Evolutionary conservation across 202 grass and related monocot genomes (phyloP).

Genomic region (Miscanthus sacchariflorus): DNA sequence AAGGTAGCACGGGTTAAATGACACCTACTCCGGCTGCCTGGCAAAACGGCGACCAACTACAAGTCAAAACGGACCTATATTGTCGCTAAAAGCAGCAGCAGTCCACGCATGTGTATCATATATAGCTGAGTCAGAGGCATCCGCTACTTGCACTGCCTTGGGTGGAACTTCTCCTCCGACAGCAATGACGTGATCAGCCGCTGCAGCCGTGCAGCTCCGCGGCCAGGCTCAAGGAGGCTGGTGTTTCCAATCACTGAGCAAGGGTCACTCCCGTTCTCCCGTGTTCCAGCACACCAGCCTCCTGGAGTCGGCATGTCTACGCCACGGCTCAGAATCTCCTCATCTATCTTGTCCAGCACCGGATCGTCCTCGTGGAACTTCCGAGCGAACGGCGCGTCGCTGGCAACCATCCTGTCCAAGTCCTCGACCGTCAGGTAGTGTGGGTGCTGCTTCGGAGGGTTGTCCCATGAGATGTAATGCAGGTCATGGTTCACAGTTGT

Average conservation of each 20-base stretch:
- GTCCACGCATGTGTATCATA: slow-evolving; percentile 9
- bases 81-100: slow-evolving; percentile 36
- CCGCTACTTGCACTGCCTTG: slow-evolving; percentile 81
- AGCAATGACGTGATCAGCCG: slow-evolving; percentile 62
- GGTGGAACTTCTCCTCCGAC: slow-evolving; percentile 83
- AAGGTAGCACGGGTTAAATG: slow-evolving; percentile 24
- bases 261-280: slow-evolving; percentile 69
- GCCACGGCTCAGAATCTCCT: slow-evolving; percentile 58
- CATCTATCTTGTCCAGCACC: slow-evolving; percentile 72
- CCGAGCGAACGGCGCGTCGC: slow-evolving; percentile 78
- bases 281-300: slow-evolving; percentile 72
- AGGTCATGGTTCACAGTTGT: slow-evolving; percentile 90
- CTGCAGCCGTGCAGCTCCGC: slow-evolving; percentile 70
- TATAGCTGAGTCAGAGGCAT: slow-evolving; percentile 26
- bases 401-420: slow-evolving; percentile 69
- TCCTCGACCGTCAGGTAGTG: slow-evolving; percentile 68
- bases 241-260: slow-evolving; percentile 66
- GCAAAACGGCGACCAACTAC: slow-evolving; percentile 32
- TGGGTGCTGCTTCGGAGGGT: slow-evolving; percentile 90
- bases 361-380: slow-evolving; percentile 76
- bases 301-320: slow-evolving; percentile 62
- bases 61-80: neutral
- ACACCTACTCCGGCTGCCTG: neutral
- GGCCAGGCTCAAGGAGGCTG: slow-evolving; percentile 61
- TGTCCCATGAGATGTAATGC: slow-evolving; percentile 93